Conservation (phyloP, 139 green algal genomes). For the Mesotaenium endlicherianum region DNA sequence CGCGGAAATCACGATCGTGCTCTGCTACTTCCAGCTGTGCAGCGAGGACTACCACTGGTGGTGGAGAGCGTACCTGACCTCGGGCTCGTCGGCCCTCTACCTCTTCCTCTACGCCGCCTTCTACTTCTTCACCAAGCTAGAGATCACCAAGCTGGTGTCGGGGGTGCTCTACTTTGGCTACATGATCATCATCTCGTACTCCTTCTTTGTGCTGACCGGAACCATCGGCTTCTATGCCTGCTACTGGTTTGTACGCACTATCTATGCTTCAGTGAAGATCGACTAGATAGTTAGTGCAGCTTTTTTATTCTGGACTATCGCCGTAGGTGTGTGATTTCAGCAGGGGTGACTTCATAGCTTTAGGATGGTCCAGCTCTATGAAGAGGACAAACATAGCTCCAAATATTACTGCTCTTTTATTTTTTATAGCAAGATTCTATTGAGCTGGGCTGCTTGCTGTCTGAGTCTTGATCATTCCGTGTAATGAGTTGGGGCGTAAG, state of each 20-base stretch:
- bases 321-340: too few species aligned
- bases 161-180: slow-evolving; percentile 93
- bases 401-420: too few species aligned
- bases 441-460: too few species aligned
- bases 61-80: slow-evolving; percentile 93
- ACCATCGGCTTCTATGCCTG: slow-evolving; percentile 94
- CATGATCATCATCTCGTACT: slow-evolving; percentile 89
- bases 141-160: slow-evolving; percentile 87
- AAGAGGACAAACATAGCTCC: too few species aligned
- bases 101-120: slow-evolving; percentile 94
- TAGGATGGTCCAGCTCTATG: too few species aligned
- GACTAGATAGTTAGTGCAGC: slow-evolving; percentile 62
- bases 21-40: slow-evolving; percentile 92
- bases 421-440: too few species aligned
- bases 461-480: too few species aligned
- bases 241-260: slow-evolving; percentile 83
- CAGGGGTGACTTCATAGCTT: too few species aligned
- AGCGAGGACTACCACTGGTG: slow-evolving; percentile 94
- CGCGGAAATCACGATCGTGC: slow-evolving; percentile 97
- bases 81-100: slow-evolving; percentile 86
- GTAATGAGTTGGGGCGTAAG: too few species aligned
- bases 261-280: slow-evolving; percentile 94
- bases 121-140: slow-evolving; percentile 97
- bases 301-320: not conserved
- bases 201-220: slow-evolving; percentile 83